Evolutionary conservation across 768 basidiomycete genomes (phyloP).

Genomic region (Boletus subcaerulescens): DNA sequence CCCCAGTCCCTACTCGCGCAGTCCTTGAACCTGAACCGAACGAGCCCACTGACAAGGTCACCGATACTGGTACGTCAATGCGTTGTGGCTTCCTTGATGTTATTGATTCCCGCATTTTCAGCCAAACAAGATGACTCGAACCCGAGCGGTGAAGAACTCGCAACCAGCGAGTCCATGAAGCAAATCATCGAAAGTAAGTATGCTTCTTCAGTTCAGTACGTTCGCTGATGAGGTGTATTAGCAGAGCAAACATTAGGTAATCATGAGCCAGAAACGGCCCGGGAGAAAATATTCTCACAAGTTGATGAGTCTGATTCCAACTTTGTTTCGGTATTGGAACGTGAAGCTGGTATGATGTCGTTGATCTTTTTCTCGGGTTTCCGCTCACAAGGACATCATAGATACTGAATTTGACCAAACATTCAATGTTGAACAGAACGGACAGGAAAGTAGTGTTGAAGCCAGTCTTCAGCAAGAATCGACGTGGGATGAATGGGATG

Average conservation of each 20-base stretch:
- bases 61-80: not conserved
- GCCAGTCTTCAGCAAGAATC: slow-evolving; percentile 12
- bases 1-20: slow-evolving; percentile 10
- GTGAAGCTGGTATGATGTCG: slow-evolving; percentile 28
- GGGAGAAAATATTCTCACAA: slow-evolving; percentile 8
- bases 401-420: slow-evolving; percentile 29
- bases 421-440: slow-evolving; percentile 14
- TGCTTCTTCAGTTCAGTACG: not conserved
- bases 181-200: slow-evolving; percentile 12
- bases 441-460: slow-evolving; percentile 19
- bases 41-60: not conserved
- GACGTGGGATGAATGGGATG: slow-evolving; percentile 32
- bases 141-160: not conserved
- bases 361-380: not conserved
- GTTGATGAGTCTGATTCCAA: slow-evolving; percentile 31
- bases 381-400: slow-evolving; percentile 8
- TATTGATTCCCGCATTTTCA: slow-evolving; percentile 5
- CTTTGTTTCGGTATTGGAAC: slow-evolving; percentile 25
- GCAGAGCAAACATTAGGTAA: slow-evolving; percentile 10
- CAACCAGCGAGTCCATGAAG: slow-evolving; percentile 2
- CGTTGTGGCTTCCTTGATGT: not conserved
- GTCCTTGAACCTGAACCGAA: slow-evolving; percentile 8
- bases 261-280: slow-evolving; percentile 8
- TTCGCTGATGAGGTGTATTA: slow-evolving; percentile 3
- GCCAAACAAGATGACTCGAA: slow-evolving; percentile 2